Evolutionary conservation across 176 grass and related monocot genomes (phyloP).

Genomic region (Triticum dicoccoides): DNA sequence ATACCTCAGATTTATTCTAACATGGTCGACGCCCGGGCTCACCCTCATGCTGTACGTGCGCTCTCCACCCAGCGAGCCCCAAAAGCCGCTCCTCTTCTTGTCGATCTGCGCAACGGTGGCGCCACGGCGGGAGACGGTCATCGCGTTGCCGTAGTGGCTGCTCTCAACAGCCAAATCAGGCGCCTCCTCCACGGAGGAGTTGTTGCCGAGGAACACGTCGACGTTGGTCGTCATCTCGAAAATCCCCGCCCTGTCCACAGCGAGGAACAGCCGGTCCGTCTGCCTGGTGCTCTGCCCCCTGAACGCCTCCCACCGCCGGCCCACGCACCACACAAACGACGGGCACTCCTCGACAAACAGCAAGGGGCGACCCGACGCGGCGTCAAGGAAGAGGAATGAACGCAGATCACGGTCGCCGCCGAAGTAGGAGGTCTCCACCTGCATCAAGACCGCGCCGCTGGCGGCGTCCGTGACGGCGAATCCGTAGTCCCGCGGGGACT

Average conservation of each 20-base stretch:
- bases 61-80: constrained; percentile 15
- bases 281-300: no score
- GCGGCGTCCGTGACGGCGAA: constrained; percentile 45
- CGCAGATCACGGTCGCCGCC: constrained; percentile 9
- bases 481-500: constrained; percentile 18
- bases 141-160: constrained; percentile 19
- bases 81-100: background rate
- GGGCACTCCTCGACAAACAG: constrained; percentile 38
- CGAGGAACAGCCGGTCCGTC: constrained; percentile 34
- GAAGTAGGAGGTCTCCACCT: constrained; percentile 36
- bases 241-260: constrained; percentile 13
- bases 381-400: constrained; percentile 42
- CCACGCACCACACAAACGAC: background rate
- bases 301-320: background rate
- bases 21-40: constrained; percentile 38
- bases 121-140: background rate
- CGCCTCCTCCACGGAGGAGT: background rate
- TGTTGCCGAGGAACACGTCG: constrained; percentile 37
- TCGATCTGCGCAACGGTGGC: no score
- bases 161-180: constrained; percentile 48
- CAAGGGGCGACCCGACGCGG: constrained; percentile 12
- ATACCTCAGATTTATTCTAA: no score
- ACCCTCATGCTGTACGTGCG: constrained; percentile 31
- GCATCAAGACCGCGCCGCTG: constrained; percentile 18
- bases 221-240: constrained; percentile 29